Base-by-base conservation (phyloP, 352 stramenopile species). In the Plasmopara viticola region DNA sequence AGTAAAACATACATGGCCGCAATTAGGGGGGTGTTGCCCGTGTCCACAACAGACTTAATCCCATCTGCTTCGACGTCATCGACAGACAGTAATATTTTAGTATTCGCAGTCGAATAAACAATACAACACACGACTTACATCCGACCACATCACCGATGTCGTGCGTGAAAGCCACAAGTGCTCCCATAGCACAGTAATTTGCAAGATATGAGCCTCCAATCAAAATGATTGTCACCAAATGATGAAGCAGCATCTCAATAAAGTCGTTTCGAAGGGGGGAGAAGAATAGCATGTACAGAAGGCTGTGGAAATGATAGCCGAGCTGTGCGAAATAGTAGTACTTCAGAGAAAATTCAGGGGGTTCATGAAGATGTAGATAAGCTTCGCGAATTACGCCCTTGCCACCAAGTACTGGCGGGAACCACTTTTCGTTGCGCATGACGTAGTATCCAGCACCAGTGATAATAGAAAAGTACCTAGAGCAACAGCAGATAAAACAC, bases 181-280 rank as follows among this genome's bases (percentile, higher is more conserved):
- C 70, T 48, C 72, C 72, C 43, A 67, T 62, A 9, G 67, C 62
- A 40, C 55, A 64, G 56, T 78, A 80, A 56, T 84, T 84, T 17
- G 72, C 64, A 17, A 84, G 62, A 44, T 67, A 84, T 41, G 72
- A 84, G 33, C 66, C 58, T 58, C 60, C 62, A n/a, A 84, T 79
- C 45, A 84, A 68, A 41, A 84, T 64, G 25, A 84, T 77, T 17
- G 72, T 84, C 34, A 70, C 69, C 42, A 84, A 62, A 51, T 84
- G 72, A 34, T 84, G 72, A 38, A 84, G 35, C 42, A 78, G 35
- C 69, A 79, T 84, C 48, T 79, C 72, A 30, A 80, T 62, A 54
- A 84, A 84, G 59, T 84, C 72, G 60, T 75, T 80, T 9, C 72
- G 69, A 38, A 80, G 78, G 29, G 72, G 66, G 25, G 72, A 79